phyloP scores from a whole-genome alignment of 805 yeast species.

The Metschnikowia proteae region DNA sequence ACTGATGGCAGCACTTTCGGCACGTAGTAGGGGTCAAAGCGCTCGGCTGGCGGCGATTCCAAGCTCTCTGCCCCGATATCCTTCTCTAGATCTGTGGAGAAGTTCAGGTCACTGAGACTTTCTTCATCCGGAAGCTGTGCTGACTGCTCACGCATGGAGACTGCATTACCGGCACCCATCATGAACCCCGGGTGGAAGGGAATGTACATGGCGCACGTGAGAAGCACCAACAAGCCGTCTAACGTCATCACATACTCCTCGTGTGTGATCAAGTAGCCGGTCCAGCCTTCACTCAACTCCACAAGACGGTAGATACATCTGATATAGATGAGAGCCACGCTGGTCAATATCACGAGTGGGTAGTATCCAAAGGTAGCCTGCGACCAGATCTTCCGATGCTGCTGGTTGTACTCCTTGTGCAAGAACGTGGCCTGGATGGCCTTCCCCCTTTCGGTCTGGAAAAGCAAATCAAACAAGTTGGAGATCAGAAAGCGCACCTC shows the following conservation, averaged over 20 bases:
- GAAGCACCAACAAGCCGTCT: slow-evolving; percentile 29
- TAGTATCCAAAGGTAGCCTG: slow-evolving; percentile 37
- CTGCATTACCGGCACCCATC: slow-evolving; percentile 12
- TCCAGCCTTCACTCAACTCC: slow-evolving; percentile 73
- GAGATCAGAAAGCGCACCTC: slow-evolving; percentile 24
- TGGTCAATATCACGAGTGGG: slow-evolving; percentile 42
- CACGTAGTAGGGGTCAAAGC: slow-evolving; percentile 8
- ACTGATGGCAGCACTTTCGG: not conserved
- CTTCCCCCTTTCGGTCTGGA: slow-evolving; percentile 21
- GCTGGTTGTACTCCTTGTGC: slow-evolving; percentile 32
- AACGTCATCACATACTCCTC: slow-evolving; percentile 39
- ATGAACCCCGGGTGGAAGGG: slow-evolving; percentile 63
- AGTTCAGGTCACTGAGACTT: slow-evolving; percentile 2
- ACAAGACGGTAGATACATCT: slow-evolving; percentile 72
- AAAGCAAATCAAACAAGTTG: slow-evolving; percentile 19
- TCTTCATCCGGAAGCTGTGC: not conserved
- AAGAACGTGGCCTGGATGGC: slow-evolving; percentile 16
- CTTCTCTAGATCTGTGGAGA: not conserved
- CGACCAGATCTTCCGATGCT: slow-evolving; percentile 33
- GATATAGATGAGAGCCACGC: slow-evolving; percentile 53
- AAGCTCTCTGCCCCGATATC: not conserved
- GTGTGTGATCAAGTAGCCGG: slow-evolving; percentile 54
- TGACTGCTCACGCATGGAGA: slow-evolving; percentile 6
- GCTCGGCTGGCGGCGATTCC: not conserved
- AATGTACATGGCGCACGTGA: slow-evolving; percentile 31